Conservation (phyloP, 2,329 filamentous ascomycete genomes). For the Phyllosticta citrichinensis region DNA sequence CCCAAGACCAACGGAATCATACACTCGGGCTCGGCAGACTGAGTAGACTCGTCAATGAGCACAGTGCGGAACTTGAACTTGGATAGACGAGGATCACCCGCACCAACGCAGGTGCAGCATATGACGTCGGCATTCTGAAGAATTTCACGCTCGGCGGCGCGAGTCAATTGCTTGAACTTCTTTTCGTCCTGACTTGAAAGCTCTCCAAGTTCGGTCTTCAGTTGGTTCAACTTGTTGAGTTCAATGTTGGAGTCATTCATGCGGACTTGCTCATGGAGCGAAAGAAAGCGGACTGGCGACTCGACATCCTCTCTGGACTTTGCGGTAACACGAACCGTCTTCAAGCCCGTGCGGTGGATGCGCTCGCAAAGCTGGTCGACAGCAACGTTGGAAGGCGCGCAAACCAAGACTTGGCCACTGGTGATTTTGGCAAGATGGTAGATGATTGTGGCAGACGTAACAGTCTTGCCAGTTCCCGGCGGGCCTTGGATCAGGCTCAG, state of each 20-base stretch:
- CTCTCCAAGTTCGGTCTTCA: slow-evolving; percentile 87
- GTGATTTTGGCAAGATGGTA: slow-evolving; percentile 95
- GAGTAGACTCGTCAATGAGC: slow-evolving; percentile 94
- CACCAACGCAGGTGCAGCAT: slow-evolving; percentile 96
- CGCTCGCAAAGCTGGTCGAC: slow-evolving; percentile 97
- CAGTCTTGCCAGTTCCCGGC: slow-evolving; percentile 94
- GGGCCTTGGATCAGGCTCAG: slow-evolving; percentile 94
- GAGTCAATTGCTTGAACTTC: slow-evolving; percentile 92
- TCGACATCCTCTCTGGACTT: slow-evolving; percentile 98
- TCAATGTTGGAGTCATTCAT: slow-evolving; percentile 96
- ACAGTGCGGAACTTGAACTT: slow-evolving; percentile 99
- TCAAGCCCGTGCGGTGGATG: slow-evolving; percentile 86
- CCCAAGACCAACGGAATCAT: slow-evolving; percentile 97
- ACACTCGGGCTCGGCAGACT: slow-evolving; percentile 95
- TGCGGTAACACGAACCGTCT: slow-evolving; percentile 95
- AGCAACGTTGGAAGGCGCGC: slow-evolving; percentile 94
- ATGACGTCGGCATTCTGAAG: slow-evolving; percentile 93
- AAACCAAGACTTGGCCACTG: slow-evolving; percentile 88
- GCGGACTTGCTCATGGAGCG: slow-evolving; percentile 91
- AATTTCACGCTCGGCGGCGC: slow-evolving; percentile 89
- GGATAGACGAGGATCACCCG: slow-evolving; percentile 84
- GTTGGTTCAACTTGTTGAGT: slow-evolving; percentile 79
- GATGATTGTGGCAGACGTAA: slow-evolving; percentile 97
- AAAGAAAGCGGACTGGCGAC: slow-evolving; percentile 92
- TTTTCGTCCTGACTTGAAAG: slow-evolving; percentile 94